Base-by-base conservation (phyloP, 2,329 filamentous ascomycete genomes). In the Stagonosporopsis cucurbitacearum region DNA sequence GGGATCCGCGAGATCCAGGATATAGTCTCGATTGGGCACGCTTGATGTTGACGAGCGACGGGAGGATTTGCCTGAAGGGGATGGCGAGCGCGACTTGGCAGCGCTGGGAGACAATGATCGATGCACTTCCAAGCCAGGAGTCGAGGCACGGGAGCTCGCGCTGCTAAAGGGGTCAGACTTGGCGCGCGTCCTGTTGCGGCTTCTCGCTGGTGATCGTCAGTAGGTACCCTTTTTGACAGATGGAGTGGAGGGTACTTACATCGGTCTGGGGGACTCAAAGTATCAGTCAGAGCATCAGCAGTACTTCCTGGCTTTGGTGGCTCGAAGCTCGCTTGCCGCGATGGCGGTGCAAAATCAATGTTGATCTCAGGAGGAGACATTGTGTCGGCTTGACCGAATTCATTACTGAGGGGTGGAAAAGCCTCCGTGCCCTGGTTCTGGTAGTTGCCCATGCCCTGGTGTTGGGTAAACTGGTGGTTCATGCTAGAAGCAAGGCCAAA, bases 291-390 rank as follows among this genome's bases (percentile, higher is more conserved):
- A 4, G 92, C 92, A 73, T 96, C 91, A 60, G 88, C 83, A 74
- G 69, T 77, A 63, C 87, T 79, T n/a, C 82, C 81, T 26, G 83
- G 77, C 69, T 90, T 91, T 19, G 83, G 80, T 25, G 85, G 84
- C 60, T 88, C 89, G 70, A 90, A 89, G 64, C 82, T 86, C 49
- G 81, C 84, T 67, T 85, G 85, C 54, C 84, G 80, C 48, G 89
- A 85, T 8, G 88, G 88, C 22, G 93, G 93, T 15, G 92, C 93
- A 74, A 91, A 92, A 72, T 96, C 91, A 66, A 97, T 95, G 71
- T 95, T 96, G 76, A 97, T 97, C 47, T 93, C 91, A 0, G 93
- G 93, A n/a, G 93, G 91, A 3, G 89, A 89, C 88, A 96, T 95
- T 64, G 90, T 84, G 45, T 88, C 85, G 41, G 84, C 86, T 70